These are phyloP conservation scores for Debaryomyces robertsiae DNA, from an alignment of 1,139 yeast species.

Conservation along the genomic window DNA sequence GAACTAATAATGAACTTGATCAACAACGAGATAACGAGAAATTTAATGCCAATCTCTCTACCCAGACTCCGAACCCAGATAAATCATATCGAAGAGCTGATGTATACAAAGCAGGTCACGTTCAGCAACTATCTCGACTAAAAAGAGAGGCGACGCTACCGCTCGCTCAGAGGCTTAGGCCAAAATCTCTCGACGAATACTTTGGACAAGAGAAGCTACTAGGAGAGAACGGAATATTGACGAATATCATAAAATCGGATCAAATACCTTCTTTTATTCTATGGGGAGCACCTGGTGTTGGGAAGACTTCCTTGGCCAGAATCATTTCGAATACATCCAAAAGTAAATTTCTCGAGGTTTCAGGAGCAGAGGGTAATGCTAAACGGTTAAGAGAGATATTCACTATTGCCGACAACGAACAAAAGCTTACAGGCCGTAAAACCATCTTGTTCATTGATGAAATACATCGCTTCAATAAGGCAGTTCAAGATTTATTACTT, in stretches of 20 bases:
- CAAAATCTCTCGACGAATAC: slow-evolving; percentile 70
- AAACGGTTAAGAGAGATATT: slow-evolving; percentile 72
- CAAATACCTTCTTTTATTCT: slow-evolving; percentile 80
- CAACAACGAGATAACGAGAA: neutral
- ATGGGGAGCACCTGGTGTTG: slow-evolving; percentile 98
- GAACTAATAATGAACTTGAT: neutral
- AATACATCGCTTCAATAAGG: slow-evolving; percentile 85
- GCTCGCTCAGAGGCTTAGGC: slow-evolving; percentile 83
- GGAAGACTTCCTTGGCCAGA: slow-evolving; percentile 79
- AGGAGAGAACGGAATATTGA: slow-evolving; percentile 70
- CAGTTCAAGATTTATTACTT: slow-evolving; percentile 84
- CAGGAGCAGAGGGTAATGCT: slow-evolving; percentile 81
- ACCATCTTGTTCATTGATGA: slow-evolving; percentile 90
- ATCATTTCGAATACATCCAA: slow-evolving; percentile 59
- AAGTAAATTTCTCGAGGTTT: slow-evolving; percentile 71
- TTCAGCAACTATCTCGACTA: slow-evolving; percentile 28
- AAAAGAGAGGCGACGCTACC: slow-evolving; percentile 61
- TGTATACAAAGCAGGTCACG: slow-evolving; percentile 15
- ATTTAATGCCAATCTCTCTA: no score
- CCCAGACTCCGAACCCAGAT: no score
- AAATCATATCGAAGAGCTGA: slow-evolving; percentile 1
- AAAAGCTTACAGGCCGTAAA: slow-evolving; percentile 61
- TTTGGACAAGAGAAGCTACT: slow-evolving; percentile 85
- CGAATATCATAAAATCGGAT: slow-evolving; percentile 65
- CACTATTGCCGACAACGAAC: slow-evolving; percentile 71